Evolutionary conservation across 2,329 filamentous ascomycete genomes (phyloP).

Genomic region (Calycina herbarum): DNA sequence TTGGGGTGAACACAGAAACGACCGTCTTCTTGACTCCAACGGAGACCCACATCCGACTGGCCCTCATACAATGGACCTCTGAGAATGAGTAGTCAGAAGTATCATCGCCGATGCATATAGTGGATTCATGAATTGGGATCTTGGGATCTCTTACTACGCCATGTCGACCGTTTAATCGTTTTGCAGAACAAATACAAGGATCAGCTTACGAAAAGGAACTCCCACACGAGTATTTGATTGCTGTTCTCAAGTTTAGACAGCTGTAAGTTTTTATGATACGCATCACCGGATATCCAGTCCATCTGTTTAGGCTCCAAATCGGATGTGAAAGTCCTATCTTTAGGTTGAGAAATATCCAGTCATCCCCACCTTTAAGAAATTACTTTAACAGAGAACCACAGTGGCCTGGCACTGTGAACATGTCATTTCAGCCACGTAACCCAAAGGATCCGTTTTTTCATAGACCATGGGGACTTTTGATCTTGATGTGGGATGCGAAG

Average conservation of each 20-base stretch:
- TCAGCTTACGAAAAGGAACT: not conserved
- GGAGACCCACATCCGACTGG: slow-evolving; percentile 30
- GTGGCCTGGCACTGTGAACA: slow-evolving; percentile 29
- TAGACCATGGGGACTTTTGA: not conserved
- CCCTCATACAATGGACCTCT: slow-evolving; percentile 35
- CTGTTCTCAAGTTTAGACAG: not conserved
- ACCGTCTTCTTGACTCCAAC: slow-evolving; percentile 43
- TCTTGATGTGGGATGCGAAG: not conserved
- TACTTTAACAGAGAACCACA: slow-evolving; percentile 40
- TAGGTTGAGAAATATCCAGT: slow-evolving; percentile 28
- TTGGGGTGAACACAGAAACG: slow-evolving; percentile 46
- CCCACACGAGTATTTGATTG: not conserved
- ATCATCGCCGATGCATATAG: slow-evolving; percentile 38
- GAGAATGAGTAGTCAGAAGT: slow-evolving; percentile 41
- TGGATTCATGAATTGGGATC: slow-evolving; percentile 11
- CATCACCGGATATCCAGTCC: not conserved
- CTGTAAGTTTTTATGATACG: not conserved
- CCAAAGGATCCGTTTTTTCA: not conserved
- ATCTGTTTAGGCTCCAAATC: not conserved
- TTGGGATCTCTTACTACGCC: slow-evolving; percentile 21
- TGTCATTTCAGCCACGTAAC: slow-evolving; percentile 13
- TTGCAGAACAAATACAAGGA: slow-evolving; percentile 39
- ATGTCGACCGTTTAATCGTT: slow-evolving; percentile 26
- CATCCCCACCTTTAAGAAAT: slow-evolving; percentile 39
- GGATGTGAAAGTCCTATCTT: not conserved